Conservation (phyloP, 148 eudicot genomes). For the Dysphania ambrosioides region DNA sequence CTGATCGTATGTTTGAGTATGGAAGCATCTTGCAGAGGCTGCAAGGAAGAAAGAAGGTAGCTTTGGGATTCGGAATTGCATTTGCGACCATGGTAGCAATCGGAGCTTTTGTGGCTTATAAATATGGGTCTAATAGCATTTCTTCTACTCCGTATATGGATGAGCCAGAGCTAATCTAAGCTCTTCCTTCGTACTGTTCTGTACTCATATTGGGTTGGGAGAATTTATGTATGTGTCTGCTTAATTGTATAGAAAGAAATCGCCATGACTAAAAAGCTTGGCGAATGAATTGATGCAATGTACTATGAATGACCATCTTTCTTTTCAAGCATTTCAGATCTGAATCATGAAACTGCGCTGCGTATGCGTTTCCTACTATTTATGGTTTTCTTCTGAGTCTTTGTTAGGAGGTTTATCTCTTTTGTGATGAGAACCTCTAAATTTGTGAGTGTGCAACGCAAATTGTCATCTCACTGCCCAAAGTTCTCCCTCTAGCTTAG, state of each 20-base stretch:
- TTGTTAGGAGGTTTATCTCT: too few species aligned
- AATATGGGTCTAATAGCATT: conserved; percentile 12
- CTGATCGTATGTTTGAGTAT: conserved; percentile 3
- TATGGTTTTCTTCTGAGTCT: too few species aligned
- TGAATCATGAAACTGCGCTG: too few species aligned
- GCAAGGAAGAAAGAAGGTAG: conserved; percentile 21
- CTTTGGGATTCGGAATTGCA: conserved; percentile 29
- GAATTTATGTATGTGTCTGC: background rate
- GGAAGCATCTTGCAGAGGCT: conserved; percentile 13
- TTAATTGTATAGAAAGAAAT: conserved; percentile 2
- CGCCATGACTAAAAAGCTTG: background rate
- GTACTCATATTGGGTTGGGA: background rate
- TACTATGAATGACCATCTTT: background rate
- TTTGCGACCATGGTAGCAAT: conserved; percentile 29
- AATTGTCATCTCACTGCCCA: too few species aligned
- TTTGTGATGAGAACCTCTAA: too few species aligned
- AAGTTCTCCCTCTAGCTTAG: too few species aligned
- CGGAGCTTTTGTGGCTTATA: conserved; percentile 38
- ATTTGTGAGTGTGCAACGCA: too few species aligned
- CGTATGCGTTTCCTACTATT: too few species aligned
- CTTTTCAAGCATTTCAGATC: too few species aligned
- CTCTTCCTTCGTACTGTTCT: background rate
- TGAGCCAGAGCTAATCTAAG: background rate
- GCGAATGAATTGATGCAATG: background rate
- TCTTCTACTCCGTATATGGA: background rate